phyloP scores from a whole-genome alignment of 2,329 filamentous ascomycete species.

The Alternaria gansuensis region DNA sequence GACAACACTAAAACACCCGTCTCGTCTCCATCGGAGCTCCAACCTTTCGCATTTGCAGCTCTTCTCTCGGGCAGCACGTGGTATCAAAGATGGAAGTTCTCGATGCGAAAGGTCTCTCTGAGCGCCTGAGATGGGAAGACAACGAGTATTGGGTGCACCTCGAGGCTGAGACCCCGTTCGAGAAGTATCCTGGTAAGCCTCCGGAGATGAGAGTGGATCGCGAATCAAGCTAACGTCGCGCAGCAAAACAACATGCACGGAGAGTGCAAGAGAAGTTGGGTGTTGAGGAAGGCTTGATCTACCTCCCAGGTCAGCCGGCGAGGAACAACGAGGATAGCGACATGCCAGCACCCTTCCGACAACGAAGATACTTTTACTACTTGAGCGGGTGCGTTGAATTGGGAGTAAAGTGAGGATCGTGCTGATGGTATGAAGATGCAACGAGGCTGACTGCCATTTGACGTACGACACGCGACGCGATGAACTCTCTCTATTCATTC shows the following conservation, averaged over 20 bases:
- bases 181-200: slow-evolving; percentile 53
- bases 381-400: slow-evolving; percentile 58
- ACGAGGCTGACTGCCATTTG: slow-evolving; percentile 64
- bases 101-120: slow-evolving; percentile 41
- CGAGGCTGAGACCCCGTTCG: slow-evolving; percentile 43
- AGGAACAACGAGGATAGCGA: slow-evolving; percentile 67
- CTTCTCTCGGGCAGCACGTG: slow-evolving; percentile 23
- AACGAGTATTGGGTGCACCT: slow-evolving; percentile 51
- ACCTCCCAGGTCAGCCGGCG: slow-evolving; percentile 63
- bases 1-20: slow-evolving; percentile 25
- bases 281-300: slow-evolving; percentile 60
- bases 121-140: slow-evolving; percentile 39
- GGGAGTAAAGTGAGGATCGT: background rate
- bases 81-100: slow-evolving; percentile 35
- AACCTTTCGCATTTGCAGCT: slow-evolving; percentile 21
- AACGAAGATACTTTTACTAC: slow-evolving; percentile 70
- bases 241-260: slow-evolving; percentile 54
- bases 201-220: background rate
- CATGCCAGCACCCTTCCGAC: slow-evolving; percentile 64
- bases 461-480: slow-evolving; percentile 69
- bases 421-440: slow-evolving; percentile 41
- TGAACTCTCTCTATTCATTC: slow-evolving; percentile 75
- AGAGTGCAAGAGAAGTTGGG: slow-evolving; percentile 50
- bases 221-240: slow-evolving; percentile 12
- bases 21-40: slow-evolving; percentile 19